These are phyloP conservation scores for Glebionis coronaria DNA, from an alignment of 129 eudicot genomes.

Conservation along the genomic window DNA sequence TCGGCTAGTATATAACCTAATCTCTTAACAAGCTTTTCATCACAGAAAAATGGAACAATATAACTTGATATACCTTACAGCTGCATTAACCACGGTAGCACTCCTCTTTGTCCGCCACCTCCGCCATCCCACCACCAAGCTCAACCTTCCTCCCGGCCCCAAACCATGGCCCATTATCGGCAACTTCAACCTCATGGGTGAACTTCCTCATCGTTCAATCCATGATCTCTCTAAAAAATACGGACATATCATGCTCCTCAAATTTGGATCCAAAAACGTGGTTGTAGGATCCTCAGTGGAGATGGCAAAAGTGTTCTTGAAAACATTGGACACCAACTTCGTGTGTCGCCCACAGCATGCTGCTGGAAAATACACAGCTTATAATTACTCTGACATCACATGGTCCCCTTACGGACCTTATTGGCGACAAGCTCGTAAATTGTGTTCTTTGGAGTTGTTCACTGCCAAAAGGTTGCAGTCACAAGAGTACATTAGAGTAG, in stretches of 20 bases:
- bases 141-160: too few relatives aligned
- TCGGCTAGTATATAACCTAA: too few relatives aligned
- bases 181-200: too few relatives aligned
- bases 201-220: too few relatives aligned
- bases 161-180: too few relatives aligned
- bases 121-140: conserved; percentile 24
- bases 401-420: too few relatives aligned
- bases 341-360: conserved; percentile 44
- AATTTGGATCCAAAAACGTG: conserved; percentile 38
- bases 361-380: too few relatives aligned
- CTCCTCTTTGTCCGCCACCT: conserved; percentile 22
- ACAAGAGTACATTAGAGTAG: conserved; percentile 44
- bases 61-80: conserved; percentile 8
- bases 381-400: too few relatives aligned
- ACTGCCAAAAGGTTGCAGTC: conserved; percentile 40
- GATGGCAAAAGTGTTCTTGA: too few relatives aligned
- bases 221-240: conserved; percentile 31
- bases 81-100: conserved; percentile 16
- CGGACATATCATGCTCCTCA: conserved; percentile 43
- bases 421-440: too few relatives aligned
- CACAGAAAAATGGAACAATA: not conserved
- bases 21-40: too few relatives aligned
- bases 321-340: conserved; percentile 38
- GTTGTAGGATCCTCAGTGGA: too few relatives aligned
- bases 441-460: conserved; percentile 40